phyloP scores from a whole-genome alignment of 352 stramenopile genomes.

The Phytophthora quininea region DNA sequence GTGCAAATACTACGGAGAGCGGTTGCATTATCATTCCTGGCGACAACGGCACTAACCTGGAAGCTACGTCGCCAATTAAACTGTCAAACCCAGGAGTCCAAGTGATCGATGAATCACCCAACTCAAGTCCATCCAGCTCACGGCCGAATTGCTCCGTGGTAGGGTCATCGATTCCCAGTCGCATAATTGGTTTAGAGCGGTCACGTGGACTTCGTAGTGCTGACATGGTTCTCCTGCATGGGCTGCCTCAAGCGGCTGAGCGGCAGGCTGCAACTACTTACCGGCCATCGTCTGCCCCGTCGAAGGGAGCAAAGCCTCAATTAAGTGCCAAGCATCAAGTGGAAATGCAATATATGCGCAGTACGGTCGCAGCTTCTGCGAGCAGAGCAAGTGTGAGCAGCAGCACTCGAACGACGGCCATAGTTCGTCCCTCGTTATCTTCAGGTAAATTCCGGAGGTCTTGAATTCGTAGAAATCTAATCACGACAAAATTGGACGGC shows the following conservation, averaged over 20 bases:
- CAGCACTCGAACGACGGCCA: conserved; percentile 9
- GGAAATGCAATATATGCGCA: conserved; percentile 61
- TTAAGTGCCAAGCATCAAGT: conserved; percentile 41
- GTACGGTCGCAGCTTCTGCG: conserved; percentile 26
- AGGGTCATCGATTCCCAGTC: conserved; percentile 8
- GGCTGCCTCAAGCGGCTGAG: conserved; percentile 14
- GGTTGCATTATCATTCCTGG: too few relatives aligned
- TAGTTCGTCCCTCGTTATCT: conserved; percentile 13
- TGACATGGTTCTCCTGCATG: conserved; percentile 46
- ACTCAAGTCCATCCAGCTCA: neutral
- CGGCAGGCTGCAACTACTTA: conserved; percentile 5
- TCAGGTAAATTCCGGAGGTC: conserved; percentile 13
- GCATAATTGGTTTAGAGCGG: neutral
- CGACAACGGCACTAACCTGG: neutral
- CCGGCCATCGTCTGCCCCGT: conserved; percentile 24
- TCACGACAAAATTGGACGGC: conserved; percentile 20
- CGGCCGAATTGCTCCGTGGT: conserved; percentile 10
- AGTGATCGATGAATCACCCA: too few relatives aligned
- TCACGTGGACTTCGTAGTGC: conserved; percentile 39
- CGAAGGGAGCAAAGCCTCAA: conserved; percentile 17
- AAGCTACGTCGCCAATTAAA: conserved; percentile 8
- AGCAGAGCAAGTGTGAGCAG: conserved; percentile 8
- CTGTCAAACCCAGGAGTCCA: neutral
- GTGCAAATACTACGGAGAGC: neutral
- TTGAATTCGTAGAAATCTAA: neutral